Base-by-base conservation (phyloP, 306 rosid species). In the Ormosia semicastrata region DNA sequence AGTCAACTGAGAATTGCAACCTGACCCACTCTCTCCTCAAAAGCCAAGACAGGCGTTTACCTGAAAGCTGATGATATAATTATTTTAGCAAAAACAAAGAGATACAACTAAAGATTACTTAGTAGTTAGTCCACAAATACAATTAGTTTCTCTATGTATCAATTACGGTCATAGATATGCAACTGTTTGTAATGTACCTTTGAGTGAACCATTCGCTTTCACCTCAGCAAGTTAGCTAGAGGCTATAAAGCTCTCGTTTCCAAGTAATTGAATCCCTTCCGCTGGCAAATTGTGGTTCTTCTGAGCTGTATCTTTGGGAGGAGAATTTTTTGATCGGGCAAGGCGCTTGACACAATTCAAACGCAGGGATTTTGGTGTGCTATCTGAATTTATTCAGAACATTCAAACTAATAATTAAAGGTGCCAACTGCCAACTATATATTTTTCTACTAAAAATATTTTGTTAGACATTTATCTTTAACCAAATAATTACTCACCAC, bases 261-360 rank as follows among this genome's bases (percentile, higher is more conserved):
- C 60, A 33, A 75, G 63, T 57, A 36, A 57, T 8, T 64, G 86
- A 71, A 62, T n/a, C 62, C 76, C 87, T 80, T 58, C 81, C 13
- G 3, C 15, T 8, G 63, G 65, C 62, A 65, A 73, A 68, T 75
- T 79, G 17, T 36, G 78, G 24, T 58, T 78, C 44, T 58, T 77
- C 49, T 79, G 73, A 53, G 24, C 46, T 47, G 7, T 68, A 81
- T 86, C 84, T 40, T 65, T 77, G 3, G 75, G n/a, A 47, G 43
- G 12, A 49, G 78, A 57, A 50, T 82, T 81, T n/a, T 78, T 58
- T 40, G 86, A 66, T 52, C 97, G 77, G 0, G 96, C 97, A 41
- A 94, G 90, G 41, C 84, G 87, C 77, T 91, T 94, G 34, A 92
- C 86, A 18, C 87, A 63, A 81, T 79, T 92, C 78, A 94, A 87